Evolutionary conservation across 148 eudicot species (phyloP), one percentile per base, ranked within the genome.

Genomic region (Rhododendron williamsianum): DNA sequence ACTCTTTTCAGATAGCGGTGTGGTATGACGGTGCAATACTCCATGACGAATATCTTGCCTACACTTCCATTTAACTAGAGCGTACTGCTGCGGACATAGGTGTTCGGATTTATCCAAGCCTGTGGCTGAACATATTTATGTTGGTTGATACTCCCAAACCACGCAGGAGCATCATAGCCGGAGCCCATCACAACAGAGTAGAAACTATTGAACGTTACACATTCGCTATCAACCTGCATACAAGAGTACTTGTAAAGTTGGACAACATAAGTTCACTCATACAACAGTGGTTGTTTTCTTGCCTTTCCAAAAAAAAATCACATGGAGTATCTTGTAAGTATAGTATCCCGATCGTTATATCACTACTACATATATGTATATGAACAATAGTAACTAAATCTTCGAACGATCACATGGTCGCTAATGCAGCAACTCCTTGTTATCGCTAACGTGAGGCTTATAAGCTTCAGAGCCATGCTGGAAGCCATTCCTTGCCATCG

Each of bases 401-500:
- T 43, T 76, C 51, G 23, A 38, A 21, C 8, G 27, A 41, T 76
- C 15, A n/a, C 51, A 77, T 19, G 30, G 49, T 77, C 45, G 80
- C 80, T 18, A 18, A 43, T 18, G 19, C 78, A 33, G 43, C 78
- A 73, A 73, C 38, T 73, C 46, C 38, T 33, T 73, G 43, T 35
- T 0, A 21, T 76, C n/a, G 12, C 49, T 76, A 46, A 46, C 45
- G 80, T 1, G 35, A 46, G 79, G 46, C 27, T 41, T 19, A 6
- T 79, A 65, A 80, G 43, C 82, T 81, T 84, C 76, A 87, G 15
- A 84, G 7, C 89, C 91, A 89, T 10, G 89, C 91, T 2, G 94
- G 97, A 27, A 96, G 89, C 99, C 99, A 96, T 27, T 92, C 82
- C 60, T 88, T 91, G 86, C 96, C 99, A 38, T 91, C 84, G 78